Evolutionary conservation across 257 asterid species (phyloP).

Genomic region (Fraxinus anomala): DNA sequence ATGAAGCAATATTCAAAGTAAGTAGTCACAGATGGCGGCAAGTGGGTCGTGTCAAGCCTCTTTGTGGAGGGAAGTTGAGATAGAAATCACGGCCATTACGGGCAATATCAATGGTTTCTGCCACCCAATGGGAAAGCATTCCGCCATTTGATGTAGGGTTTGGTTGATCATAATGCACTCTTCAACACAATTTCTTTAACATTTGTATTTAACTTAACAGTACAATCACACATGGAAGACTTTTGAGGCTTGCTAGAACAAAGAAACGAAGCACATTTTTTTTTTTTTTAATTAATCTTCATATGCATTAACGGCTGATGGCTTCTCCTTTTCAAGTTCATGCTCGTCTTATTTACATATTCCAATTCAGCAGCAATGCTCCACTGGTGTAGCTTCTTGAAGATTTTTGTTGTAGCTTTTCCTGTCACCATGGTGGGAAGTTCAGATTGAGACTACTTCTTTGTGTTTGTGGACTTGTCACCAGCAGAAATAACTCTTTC

Average conservation of each 20-base stretch:
- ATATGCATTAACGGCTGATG: constrained; percentile 11
- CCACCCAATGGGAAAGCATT: no score
- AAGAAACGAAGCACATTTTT: not conserved
- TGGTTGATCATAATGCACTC: no score
- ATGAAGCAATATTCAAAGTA: constrained; percentile 3
- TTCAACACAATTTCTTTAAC: constrained; percentile 18
- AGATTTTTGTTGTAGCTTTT: constrained; percentile 51
- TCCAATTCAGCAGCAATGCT: constrained; percentile 28
- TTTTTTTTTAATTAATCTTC: constrained; percentile 10
- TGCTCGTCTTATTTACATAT: constrained; percentile 28
- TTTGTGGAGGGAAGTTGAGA: no score
- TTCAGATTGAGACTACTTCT: constrained; percentile 33
- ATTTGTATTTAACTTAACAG: constrained; percentile 21
- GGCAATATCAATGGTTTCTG: no score
- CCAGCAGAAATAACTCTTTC: constrained; percentile 21
- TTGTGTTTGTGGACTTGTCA: constrained; percentile 18
- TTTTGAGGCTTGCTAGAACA: constrained; percentile 21
- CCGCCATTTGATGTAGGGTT: no score
- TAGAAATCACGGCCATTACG: no score
- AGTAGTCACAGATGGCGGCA: no score
- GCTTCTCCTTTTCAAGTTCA: constrained; percentile 20
- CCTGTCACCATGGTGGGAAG: constrained; percentile 35
- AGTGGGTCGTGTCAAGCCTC: no score
- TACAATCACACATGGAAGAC: constrained; percentile 28
- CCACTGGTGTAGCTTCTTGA: constrained; percentile 39